Conservation (phyloP, 331 rosid genomes). For the Malus hybrid region DNA sequence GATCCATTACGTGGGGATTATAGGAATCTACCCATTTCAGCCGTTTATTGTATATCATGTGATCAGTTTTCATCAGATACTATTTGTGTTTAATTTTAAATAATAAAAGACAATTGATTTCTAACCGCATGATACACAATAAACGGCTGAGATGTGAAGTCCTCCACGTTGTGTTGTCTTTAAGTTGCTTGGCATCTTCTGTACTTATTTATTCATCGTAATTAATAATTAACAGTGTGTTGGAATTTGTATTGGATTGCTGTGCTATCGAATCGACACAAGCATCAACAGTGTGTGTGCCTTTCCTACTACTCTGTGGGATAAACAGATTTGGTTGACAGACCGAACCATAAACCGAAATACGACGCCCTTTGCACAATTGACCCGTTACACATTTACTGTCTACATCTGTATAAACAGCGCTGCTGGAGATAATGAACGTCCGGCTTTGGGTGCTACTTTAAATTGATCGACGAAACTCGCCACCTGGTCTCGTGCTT, state of each 20-base stretch:
- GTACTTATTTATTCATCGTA: too few species aligned
- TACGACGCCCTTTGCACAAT: conserved; percentile 21
- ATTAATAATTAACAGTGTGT: too few species aligned
- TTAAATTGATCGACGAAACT: conserved; percentile 31
- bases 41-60: too few species aligned
- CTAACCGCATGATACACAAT: too few species aligned
- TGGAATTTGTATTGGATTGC: conserved; percentile 5
- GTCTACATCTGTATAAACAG: conserved; percentile 9
- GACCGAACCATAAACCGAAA: conserved; percentile 7
- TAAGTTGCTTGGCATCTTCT: too few species aligned
- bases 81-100: too few species aligned
- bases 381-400: conserved; percentile 21
- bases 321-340: conserved; percentile 14
- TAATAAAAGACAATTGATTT: too few species aligned
- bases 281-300: conserved; percentile 7
- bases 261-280: conserved; percentile 7
- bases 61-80: too few species aligned
- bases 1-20: too few species aligned
- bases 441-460: conserved; percentile 13
- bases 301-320: conserved; percentile 11
- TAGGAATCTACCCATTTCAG: too few species aligned
- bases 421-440: not conserved
- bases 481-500: conserved; percentile 51
- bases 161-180: too few species aligned
- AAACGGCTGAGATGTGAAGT: too few species aligned